Base-by-base conservation (phyloP, 2,329 filamentous ascomycete genomes). In the Ceratocystis albifundus region DNA sequence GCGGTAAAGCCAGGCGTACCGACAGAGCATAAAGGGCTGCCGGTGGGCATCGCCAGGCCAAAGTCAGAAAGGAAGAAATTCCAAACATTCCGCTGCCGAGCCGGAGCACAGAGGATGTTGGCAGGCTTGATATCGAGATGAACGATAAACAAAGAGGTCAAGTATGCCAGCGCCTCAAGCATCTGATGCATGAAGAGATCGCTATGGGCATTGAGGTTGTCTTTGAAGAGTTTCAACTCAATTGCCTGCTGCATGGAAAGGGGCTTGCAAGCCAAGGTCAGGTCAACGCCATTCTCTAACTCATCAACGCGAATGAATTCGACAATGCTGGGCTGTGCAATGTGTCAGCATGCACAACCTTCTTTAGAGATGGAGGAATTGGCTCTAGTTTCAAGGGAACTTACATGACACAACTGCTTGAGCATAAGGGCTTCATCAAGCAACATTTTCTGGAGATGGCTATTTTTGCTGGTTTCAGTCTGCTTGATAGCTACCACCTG, bases 1-100 rank as follows among this genome's bases (percentile, higher is more conserved):
- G 65, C 22, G 7, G n/a, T n/a, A n/a, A 64, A 67, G 4, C 36
- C 45, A 7, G 17, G 2, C 3, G 65, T 67, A 0, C 48, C 61
- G 22, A 25, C 25, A 20, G 12, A n/a, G n/a, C 8, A 50, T 6
- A 20, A 8, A 6, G 10, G 36, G 4, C n/a, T 41, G 1, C 66
- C 61, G 15, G 48, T 32, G 3, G 41, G 22, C 32, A 41, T 36
- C 4, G 64, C 59, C 32, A 61, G 20, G 28, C 61, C 64, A 50
- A 68, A 68, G 61, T 68, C 66, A 10, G 64, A 15, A 32, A 68
- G 64, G 7, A 62, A 59, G 22, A 63, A 68, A 32, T 65, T 44
- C 48, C 61, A 66, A 22, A 28, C 20, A 8, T 46, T 48, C 6
- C 41, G 12, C 3, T 25, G 7, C 6, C 46, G 12, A 2, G 46